Percentiles rank a stretch among this genome's conserved stretches.
Evolutionary conservation across 768 basidiomycete species (phyloP).

Genomic region (Suillus brevipes): DNA sequence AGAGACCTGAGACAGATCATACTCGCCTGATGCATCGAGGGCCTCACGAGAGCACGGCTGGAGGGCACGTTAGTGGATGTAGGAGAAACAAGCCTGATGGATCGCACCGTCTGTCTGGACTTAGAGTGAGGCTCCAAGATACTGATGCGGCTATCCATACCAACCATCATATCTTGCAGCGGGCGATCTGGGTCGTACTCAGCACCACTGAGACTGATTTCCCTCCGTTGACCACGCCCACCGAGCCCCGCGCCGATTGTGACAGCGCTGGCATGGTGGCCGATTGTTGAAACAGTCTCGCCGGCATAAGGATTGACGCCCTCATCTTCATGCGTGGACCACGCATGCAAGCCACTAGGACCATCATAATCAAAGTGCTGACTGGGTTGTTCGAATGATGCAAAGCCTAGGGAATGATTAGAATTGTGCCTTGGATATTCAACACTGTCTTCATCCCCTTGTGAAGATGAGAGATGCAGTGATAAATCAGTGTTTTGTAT

Average conservation of each 20-base stretch:
- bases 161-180: slow-evolving; percentile 68
- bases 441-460: slow-evolving; percentile 49
- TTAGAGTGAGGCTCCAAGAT: slow-evolving; percentile 54
- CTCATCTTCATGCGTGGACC: slow-evolving; percentile 68
- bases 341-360: slow-evolving; percentile 48
- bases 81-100: neutral
- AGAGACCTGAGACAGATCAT: slow-evolving; percentile 61
- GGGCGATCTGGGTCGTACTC: slow-evolving; percentile 88
- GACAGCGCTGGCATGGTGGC: slow-evolving; percentile 87
- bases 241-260: slow-evolving; percentile 84
- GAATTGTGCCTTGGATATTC: slow-evolving; percentile 76
- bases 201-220: slow-evolving; percentile 66
- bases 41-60: slow-evolving; percentile 50
- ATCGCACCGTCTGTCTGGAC: slow-evolving; percentile 48
- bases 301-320: slow-evolving; percentile 66
- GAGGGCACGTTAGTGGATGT: slow-evolving; percentile 7
- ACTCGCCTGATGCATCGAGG: slow-evolving; percentile 59
- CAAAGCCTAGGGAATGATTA: slow-evolving; percentile 56
- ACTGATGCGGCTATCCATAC: slow-evolving; percentile 55
- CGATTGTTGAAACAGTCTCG: slow-evolving; percentile 77
- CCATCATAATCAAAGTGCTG: slow-evolving; percentile 59
- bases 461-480: slow-evolving; percentile 62
- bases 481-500: slow-evolving; percentile 73
- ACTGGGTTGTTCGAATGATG: slow-evolving; percentile 61
- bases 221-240: slow-evolving; percentile 47